Conservation (phyloP, 176 grass and related monocot species). For the Thalia dealbata region DNA sequence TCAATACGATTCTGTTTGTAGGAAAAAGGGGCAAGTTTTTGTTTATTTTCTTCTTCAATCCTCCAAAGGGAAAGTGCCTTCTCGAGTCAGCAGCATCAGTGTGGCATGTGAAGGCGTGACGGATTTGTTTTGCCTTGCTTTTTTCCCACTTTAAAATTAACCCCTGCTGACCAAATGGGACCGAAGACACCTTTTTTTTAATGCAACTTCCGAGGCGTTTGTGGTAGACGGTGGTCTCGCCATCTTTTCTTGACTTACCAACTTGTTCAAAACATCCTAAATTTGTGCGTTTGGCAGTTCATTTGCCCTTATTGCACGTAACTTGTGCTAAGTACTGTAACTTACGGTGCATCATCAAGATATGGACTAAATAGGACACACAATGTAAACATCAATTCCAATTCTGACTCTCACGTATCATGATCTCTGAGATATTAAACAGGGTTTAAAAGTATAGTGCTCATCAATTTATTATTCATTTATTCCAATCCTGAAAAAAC, state of each 20-base stretch:
- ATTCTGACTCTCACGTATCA: neutral
- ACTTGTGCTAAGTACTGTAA: no score
- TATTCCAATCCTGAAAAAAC: no score
- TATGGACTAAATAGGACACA: neutral
- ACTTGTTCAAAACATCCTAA: neutral
- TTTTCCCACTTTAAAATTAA: neutral
- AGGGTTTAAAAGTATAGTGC: neutral
- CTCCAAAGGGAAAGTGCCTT: neutral
- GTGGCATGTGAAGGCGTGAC: neutral
- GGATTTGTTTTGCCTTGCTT: neutral
- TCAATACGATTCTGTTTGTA: neutral
- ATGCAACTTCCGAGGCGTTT: neutral
- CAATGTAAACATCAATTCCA: neutral
- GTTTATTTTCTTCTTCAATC: neutral
- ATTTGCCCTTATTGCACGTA: no score
- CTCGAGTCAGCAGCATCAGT: neutral
- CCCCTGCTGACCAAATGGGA: neutral
- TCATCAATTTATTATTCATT: neutral
- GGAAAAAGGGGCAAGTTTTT: neutral
- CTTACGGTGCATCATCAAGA: neutral
- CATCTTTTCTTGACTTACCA: neutral
- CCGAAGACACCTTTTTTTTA: no score
- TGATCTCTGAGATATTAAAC: neutral
- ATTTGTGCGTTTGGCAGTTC: neutral
- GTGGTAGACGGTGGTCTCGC: neutral